A percentile compares a stretch with the other conserved stretches of the same genome.
These are phyloP conservation scores for Mycena sanguinolenta DNA, from an alignment of 768 basidiomycete genomes.

Conservation along the genomic window DNA sequence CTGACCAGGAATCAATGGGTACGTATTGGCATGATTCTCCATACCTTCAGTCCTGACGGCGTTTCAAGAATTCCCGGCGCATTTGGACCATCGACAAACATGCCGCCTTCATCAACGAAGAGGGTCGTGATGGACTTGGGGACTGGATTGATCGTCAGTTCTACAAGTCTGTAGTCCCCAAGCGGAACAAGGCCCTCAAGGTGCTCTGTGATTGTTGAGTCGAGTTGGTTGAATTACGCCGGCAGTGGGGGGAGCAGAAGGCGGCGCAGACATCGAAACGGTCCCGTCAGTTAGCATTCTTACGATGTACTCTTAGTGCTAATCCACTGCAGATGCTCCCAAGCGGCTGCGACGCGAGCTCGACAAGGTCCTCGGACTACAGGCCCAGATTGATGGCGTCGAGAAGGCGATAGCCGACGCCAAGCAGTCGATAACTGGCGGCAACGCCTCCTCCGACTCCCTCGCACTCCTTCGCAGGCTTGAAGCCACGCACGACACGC, in stretches of 20 bases:
- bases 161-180: conserved; percentile 28
- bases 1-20: conserved; percentile 37
- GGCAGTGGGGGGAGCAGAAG: conserved; percentile 51
- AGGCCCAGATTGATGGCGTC: conserved; percentile 43
- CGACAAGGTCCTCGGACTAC: conserved; percentile 46
- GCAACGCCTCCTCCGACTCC: conserved; percentile 15
- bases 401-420: conserved; percentile 40
- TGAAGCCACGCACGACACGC: conserved; percentile 33
- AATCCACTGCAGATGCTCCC: conserved; percentile 43
- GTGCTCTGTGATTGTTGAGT: conserved; percentile 38
- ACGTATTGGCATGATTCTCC: background rate
- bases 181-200: conserved; percentile 31
- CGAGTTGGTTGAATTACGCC: conserved; percentile 34
- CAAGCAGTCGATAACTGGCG: conserved; percentile 24
- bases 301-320: background rate
- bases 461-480: conserved; percentile 38
- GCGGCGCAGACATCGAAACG: conserved; percentile 46
- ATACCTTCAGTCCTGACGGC: background rate
- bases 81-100: conserved; percentile 53
- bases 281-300: conserved; percentile 41
- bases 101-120: conserved; percentile 40
- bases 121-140: conserved; percentile 47
- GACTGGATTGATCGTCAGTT: conserved; percentile 47
- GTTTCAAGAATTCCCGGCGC: conserved; percentile 26
- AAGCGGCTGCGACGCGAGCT: conserved; percentile 48